Percentiles rank a stretch among this genome's conserved stretches.
These are phyloP conservation scores for Boletellus sp. DNA, from an alignment of 1,284 basidiomycete species.

Conservation along the genomic window DNA sequence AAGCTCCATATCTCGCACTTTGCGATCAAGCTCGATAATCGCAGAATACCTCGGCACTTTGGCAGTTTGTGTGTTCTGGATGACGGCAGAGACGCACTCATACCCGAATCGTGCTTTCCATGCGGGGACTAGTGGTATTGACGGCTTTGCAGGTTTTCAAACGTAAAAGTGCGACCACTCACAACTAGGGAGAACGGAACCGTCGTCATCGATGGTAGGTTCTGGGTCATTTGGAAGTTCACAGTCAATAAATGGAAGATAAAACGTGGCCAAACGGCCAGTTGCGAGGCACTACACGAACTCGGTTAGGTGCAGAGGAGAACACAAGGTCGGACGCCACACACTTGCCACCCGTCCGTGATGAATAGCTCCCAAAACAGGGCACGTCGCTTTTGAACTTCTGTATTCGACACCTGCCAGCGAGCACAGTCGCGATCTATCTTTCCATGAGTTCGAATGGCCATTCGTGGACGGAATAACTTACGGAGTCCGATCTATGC, in stretches of 20 bases:
- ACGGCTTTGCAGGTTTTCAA: background rate
- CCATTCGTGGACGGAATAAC: conserved; percentile 24
- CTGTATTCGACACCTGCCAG: conserved; percentile 55
- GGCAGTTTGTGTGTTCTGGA: conserved; percentile 61
- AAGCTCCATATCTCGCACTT: conserved; percentile 59
- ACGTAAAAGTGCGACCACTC: conserved; percentile 24
- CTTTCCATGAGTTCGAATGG: conserved; percentile 6
- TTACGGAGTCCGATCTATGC: conserved; percentile 60
- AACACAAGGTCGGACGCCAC: conserved; percentile 7
- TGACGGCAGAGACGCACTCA: conserved; percentile 62
- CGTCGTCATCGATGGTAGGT: conserved; percentile 50
- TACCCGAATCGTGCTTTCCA: conserved; percentile 74
- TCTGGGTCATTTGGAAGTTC: conserved; percentile 57
- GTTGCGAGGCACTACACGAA: conserved; percentile 50
- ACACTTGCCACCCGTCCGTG: conserved; percentile 65
- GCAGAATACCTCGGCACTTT: conserved; percentile 62
- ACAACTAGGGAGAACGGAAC: conserved; percentile 53
- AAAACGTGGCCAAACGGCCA: conserved; percentile 63
- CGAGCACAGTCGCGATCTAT: conserved; percentile 67
- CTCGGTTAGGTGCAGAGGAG: background rate
- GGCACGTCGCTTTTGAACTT: conserved; percentile 66
- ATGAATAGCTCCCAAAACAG: conserved; percentile 73
- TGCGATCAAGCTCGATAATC: conserved; percentile 60
- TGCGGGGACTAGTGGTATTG: conserved; percentile 47
- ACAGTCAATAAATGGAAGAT: conserved; percentile 63